Base-by-base conservation (phyloP, 192 early-diverging fungal species). In the Mortierella alpina region DNA sequence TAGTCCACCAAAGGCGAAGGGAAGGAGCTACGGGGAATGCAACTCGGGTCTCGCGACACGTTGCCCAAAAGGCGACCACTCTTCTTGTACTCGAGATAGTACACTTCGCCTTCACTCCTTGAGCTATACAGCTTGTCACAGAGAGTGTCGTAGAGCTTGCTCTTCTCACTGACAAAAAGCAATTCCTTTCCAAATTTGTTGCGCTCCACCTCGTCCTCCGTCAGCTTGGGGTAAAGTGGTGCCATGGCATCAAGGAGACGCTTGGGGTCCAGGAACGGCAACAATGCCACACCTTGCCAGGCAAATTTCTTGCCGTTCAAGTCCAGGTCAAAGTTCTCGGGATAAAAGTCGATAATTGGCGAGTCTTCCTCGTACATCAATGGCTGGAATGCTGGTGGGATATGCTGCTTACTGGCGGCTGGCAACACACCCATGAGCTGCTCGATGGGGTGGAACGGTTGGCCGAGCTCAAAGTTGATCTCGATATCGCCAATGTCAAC, bases 381-480 rank as follows among this genome's bases (percentile, higher is more conserved):
- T 48, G 87, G 79, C 8, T 86, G 87, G 75, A 93, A 93, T 39
- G 82, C 72, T 56, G 68, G 73, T 15, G 94, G 95, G 50, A 95
- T 91, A 67, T 91, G 90, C 46, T 88, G 75, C 62, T 84, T 84
- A 86, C 89, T 89, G 48, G 88, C 92, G 31, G 96, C 92, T 0
- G 97, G 98, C 20, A 99, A 82, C 7, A 99, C 98, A 64, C 96
- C 94, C 97, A 98, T 99, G 18, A 98, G 82, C 75, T 99, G 97
- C 83, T 99, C 96, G 67, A 96, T 95, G 10, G 97, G 98, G 5
- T 86, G 87, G 68, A 99, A 92, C 1, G 98, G 97, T 18, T 84
- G 79, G 47, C 95, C 95, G 22, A 93, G 83, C 20, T 98, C 92
- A 70, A 99, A 96, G 44, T 92, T 73, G 66, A 95, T 84, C 59